These are phyloP conservation scores for Xylaria sp. DNA, from an alignment of 2,329 filamentous ascomycete genomes.

Conservation along the genomic window DNA sequence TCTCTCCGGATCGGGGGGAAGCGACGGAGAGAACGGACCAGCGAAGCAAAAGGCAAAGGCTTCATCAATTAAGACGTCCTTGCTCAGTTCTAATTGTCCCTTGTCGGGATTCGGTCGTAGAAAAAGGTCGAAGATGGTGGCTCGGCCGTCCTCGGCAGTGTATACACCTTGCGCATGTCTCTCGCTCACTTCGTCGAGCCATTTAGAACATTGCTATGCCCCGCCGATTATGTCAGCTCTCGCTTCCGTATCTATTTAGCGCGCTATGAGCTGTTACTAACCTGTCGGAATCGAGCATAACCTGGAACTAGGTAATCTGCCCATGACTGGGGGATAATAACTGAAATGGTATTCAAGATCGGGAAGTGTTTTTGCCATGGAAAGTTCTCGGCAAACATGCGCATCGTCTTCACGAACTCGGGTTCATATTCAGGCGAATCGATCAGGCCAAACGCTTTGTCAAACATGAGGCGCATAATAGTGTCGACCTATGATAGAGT, in stretches of 20 bases:
- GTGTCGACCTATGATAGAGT: constrained; percentile 27
- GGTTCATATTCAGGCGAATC: constrained; percentile 30
- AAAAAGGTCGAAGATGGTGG: constrained; percentile 32
- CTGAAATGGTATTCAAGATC: constrained; percentile 20
- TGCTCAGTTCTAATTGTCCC: constrained; percentile 20
- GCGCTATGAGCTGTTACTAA: constrained; percentile 2
- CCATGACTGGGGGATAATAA: constrained; percentile 19
- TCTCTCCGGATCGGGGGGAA: background rate
- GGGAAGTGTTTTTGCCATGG: constrained; percentile 34
- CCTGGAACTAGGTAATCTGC: constrained; percentile 31
- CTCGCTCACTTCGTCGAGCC: constrained; percentile 28
- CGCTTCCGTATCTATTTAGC: background rate
- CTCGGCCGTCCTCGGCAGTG: constrained; percentile 23
- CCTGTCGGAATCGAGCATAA: constrained; percentile 30
- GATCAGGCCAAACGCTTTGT: constrained; percentile 27
- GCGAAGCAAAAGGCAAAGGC: constrained; percentile 33
- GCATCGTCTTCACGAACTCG: constrained; percentile 28
- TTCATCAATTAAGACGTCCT: constrained; percentile 30
- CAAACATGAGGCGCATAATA: constrained; percentile 34
- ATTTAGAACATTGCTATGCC: constrained; percentile 28
- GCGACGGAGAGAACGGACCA: constrained; percentile 6
- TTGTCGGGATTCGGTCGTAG: constrained; percentile 27
- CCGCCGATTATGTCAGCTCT: background rate
- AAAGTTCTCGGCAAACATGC: constrained; percentile 37
- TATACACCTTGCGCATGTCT: constrained; percentile 26